Evolutionary conservation across 257 asterid genomes (phyloP).

Genomic region (Scutellaria galericulata): DNA sequence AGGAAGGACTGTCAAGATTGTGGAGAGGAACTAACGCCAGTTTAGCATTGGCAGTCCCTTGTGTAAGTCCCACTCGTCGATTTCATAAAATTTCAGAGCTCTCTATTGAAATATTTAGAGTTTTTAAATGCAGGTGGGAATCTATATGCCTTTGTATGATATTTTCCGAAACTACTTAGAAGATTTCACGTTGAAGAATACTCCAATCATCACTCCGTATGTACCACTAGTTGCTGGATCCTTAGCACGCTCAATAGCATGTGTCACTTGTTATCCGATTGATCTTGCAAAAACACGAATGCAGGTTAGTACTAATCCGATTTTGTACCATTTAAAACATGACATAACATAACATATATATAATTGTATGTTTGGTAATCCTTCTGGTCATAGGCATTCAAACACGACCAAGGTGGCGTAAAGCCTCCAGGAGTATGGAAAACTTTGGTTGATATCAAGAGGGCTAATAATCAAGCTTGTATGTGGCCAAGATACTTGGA

Average conservation of each 20-base stretch:
- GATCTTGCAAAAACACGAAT: slow-evolving; percentile 95
- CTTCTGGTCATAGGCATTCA: slow-evolving; percentile 61
- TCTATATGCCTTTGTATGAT: slow-evolving; percentile 91
- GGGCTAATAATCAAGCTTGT: slow-evolving; percentile 56
- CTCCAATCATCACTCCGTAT: slow-evolving; percentile 65
- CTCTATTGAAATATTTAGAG: not conserved
- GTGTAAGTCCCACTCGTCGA: slow-evolving; percentile 53
- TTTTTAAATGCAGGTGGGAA: slow-evolving; percentile 67
- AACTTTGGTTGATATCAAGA: slow-evolving; percentile 64
- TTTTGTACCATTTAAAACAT: too few species aligned
- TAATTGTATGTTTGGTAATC: not conserved
- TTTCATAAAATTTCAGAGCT: slow-evolving; percentile 26
- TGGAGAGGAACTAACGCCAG: slow-evolving; percentile 99
- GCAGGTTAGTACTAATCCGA: slow-evolving; percentile 59
- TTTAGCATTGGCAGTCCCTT: slow-evolving; percentile 84
- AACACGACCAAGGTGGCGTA: slow-evolving; percentile 56
- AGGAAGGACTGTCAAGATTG: slow-evolving; percentile 83
- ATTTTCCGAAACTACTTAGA: slow-evolving; percentile 75
- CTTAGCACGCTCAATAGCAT: slow-evolving; percentile 88
- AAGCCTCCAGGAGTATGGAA: slow-evolving; percentile 82
- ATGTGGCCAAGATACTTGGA: too few species aligned
- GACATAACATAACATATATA: too few species aligned
- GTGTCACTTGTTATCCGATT: slow-evolving; percentile 83
- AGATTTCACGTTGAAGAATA: slow-evolving; percentile 49
- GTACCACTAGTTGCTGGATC: slow-evolving; percentile 87